phyloP scores from a whole-genome alignment of 2,329 filamentous ascomycete species.

The Mollisia scopiformis region DNA sequence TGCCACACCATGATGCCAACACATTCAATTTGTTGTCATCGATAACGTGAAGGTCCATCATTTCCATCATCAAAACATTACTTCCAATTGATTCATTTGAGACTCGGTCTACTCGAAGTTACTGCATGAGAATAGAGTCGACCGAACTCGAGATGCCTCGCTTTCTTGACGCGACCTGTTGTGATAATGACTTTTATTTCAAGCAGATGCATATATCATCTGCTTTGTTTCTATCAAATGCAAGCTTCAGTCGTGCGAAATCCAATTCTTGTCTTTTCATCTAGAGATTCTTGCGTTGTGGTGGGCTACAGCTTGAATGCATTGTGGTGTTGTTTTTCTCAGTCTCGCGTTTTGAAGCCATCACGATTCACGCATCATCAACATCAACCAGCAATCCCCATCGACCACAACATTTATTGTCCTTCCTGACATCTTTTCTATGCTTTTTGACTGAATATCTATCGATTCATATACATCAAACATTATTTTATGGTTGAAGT shows the following conservation, averaged over 20 bases:
- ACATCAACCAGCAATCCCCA: background rate
- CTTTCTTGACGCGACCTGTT: background rate
- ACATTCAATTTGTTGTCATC: constrained; percentile 13
- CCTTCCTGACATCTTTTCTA: background rate
- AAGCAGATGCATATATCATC: background rate
- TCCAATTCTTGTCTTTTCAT: background rate
- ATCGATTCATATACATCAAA: background rate
- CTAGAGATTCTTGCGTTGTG: background rate
- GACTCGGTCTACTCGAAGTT: constrained; percentile 18
- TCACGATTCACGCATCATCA: background rate
- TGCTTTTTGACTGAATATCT: background rate
- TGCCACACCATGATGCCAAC: constrained; percentile 27
- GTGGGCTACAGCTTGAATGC: background rate
- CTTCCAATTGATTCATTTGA: constrained; percentile 12
- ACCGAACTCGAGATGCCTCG: constrained; percentile 12
- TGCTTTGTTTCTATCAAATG: background rate
- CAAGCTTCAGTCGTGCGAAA: background rate
- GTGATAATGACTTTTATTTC: background rate
- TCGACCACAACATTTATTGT: background rate
- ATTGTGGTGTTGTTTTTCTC: background rate
- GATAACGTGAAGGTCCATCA: constrained; percentile 3
- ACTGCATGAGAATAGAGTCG: constrained; percentile 17
- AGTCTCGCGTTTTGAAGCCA: background rate
- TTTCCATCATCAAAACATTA: constrained; percentile 3
- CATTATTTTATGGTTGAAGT: background rate